Conservation (phyloP, 1,139 yeast genomes). For the Blastobotrys proliferans region DNA sequence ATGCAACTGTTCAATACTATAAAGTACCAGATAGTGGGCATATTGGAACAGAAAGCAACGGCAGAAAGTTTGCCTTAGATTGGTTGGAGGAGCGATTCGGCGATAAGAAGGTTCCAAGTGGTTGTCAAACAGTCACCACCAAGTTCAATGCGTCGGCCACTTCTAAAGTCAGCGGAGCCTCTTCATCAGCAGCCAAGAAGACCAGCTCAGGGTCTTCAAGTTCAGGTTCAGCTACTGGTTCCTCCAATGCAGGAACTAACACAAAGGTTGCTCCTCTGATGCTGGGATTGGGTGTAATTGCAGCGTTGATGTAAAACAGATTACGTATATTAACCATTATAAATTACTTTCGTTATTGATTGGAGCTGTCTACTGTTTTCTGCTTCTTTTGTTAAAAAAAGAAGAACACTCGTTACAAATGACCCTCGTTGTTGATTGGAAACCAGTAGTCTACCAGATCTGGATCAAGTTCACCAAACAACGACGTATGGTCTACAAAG, state of each 20-base stretch:
- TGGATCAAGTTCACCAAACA: slow-evolving; percentile 27
- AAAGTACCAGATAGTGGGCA: slow-evolving; percentile 23
- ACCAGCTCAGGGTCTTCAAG: not conserved
- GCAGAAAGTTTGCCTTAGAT: slow-evolving; percentile 5
- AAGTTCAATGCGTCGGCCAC: not conserved
- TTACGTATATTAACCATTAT: too few species aligned
- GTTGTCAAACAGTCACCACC: slow-evolving; percentile 11
- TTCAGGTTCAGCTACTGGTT: not conserved
- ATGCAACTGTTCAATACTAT: slow-evolving; percentile 26
- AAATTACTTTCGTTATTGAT: too few species aligned
- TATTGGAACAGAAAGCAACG: slow-evolving; percentile 2
- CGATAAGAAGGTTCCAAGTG: slow-evolving; percentile 10
- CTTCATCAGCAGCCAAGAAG: too few species aligned
- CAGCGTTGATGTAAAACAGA: too few species aligned
- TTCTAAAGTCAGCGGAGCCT: too few species aligned
- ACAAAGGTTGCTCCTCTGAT: not conserved
- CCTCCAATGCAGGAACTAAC: too few species aligned
- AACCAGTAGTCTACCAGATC: slow-evolving; percentile 23
- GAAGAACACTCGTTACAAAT: too few species aligned
- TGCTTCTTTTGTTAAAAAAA: too few species aligned
- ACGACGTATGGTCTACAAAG: slow-evolving; percentile 25
- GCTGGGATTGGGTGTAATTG: not conserved
- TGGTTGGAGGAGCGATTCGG: slow-evolving; percentile 14
- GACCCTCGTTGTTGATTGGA: too few species aligned
- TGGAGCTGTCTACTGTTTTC: too few species aligned